A percentile compares a stretch with the other conserved stretches of the same genome.
phyloP scores from a whole-genome alignment of 2,329 filamentous ascomycete species.

The Pseudocercospora pini-densiflorae region DNA sequence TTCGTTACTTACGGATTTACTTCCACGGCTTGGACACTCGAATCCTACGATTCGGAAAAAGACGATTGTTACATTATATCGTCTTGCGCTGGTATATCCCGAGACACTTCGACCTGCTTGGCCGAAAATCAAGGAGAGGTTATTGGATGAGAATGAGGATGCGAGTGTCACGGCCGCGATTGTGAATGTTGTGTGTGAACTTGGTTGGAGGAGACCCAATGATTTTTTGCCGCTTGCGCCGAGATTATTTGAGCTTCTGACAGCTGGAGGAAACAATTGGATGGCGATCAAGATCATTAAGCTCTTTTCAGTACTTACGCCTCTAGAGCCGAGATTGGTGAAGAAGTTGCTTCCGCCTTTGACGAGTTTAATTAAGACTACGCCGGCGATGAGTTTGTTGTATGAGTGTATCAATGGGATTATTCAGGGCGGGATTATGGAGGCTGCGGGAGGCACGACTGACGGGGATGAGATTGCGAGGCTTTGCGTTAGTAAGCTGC shows the following conservation, averaged over 20 bases:
- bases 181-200: conserved; percentile 94
- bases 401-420: conserved; percentile 99
- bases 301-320: conserved; percentile 92
- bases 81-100: conserved; percentile 92
- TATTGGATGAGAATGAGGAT: conserved; percentile 90
- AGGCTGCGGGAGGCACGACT: conserved; percentile 75
- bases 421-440: conserved; percentile 92
- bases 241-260: conserved; percentile 86
- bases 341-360: conserved; percentile 90
- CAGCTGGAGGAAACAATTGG: conserved; percentile 96
- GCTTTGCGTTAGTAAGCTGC: conserved; percentile 88
- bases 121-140: conserved; percentile 94
- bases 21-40: conserved; percentile 86
- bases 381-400: conserved; percentile 94
- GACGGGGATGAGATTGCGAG: conserved; percentile 91
- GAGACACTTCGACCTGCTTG: conserved; percentile 90
- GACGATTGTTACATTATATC: conserved; percentile 91
- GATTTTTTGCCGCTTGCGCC: conserved; percentile 94
- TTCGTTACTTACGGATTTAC: conserved; percentile 82
- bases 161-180: conserved; percentile 93
- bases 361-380: conserved; percentile 91
- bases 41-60: conserved; percentile 90
- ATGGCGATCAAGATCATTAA: conserved; percentile 99
- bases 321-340: conserved; percentile 86
- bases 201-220: conserved; percentile 90